These are phyloP conservation scores for Verruconis gallopava DNA, from an alignment of 2,329 filamentous ascomycete species.

Conservation along the genomic window DNA sequence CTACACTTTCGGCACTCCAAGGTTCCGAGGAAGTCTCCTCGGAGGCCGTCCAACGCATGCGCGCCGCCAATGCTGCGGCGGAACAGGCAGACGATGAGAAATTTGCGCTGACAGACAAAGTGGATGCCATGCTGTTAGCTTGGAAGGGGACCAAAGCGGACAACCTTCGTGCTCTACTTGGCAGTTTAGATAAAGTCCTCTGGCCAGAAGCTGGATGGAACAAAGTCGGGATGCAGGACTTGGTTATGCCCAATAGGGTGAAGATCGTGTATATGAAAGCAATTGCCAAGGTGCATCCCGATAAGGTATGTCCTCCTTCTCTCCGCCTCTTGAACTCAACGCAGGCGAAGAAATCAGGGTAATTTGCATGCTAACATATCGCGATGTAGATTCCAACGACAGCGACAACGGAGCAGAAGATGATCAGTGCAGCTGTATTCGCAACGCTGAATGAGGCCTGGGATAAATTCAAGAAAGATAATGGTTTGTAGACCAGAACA, in stretches of 20 bases:
- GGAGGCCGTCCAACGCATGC: conserved; percentile 69
- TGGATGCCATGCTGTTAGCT: conserved; percentile 62
- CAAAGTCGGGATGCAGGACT: conserved; percentile 85
- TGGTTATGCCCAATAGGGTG: conserved; percentile 86
- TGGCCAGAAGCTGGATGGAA: conserved; percentile 95
- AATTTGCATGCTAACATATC: conserved; percentile 13
- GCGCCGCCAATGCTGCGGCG: conserved; percentile 72
- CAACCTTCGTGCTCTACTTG: conserved; percentile 76
- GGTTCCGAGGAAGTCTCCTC: conserved; percentile 33
- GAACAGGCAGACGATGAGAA: conserved; percentile 86
- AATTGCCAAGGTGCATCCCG: conserved; percentile 94
- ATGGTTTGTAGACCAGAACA: conserved; percentile 34
- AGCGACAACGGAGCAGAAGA: conserved; percentile 53
- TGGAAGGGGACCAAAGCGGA: conserved; percentile 91
- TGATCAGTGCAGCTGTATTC: conserved; percentile 54
- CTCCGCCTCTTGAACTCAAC: conserved; percentile 4
- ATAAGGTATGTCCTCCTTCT: conserved; percentile 69
- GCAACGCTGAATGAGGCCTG: conserved; percentile 53
- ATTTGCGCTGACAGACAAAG: conserved; percentile 72
- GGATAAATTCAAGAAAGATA: conserved; percentile 55
- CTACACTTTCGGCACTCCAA: conserved; percentile 30
- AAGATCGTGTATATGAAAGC: conserved; percentile 99
- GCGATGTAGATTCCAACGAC: conserved; percentile 46
- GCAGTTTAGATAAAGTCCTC: conserved; percentile 74
- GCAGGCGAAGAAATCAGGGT: conserved; percentile 14